Conservation (phyloP, 2,329 filamentous ascomycete species). For the Calonectria honghensis region DNA sequence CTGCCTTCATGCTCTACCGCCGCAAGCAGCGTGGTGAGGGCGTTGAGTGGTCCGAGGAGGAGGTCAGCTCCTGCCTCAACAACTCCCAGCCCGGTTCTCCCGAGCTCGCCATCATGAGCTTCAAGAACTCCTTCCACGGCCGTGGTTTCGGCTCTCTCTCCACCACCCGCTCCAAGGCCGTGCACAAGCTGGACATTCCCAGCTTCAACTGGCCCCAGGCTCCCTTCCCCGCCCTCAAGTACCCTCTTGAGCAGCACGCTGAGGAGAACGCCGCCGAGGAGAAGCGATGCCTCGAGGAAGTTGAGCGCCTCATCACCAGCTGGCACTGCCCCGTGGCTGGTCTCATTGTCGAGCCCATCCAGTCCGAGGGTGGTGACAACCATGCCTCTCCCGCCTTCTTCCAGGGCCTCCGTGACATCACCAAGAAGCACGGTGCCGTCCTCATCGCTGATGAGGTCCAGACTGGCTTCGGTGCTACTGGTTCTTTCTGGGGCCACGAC, state of each 20-base stretch:
- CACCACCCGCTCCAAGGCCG: slow-evolving; percentile 87
- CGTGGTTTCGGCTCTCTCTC: slow-evolving; percentile 86
- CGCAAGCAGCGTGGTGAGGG: slow-evolving; percentile 81
- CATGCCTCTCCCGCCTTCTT: slow-evolving; percentile 88
- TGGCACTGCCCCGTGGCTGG: slow-evolving; percentile 82
- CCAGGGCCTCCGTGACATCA: slow-evolving; percentile 82
- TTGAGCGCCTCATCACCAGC: slow-evolving; percentile 81
- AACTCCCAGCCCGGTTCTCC: slow-evolving; percentile 85
- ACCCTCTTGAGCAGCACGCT: slow-evolving; percentile 82
- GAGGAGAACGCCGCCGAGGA: slow-evolving; percentile 84
- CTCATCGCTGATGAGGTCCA: slow-evolving; percentile 91
- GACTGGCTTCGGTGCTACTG: slow-evolving; percentile 87
- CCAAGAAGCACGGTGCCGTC: slow-evolving; percentile 80
- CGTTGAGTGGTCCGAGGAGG: slow-evolving; percentile 82
- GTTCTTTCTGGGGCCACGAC: slow-evolving; percentile 91
- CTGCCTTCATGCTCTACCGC: slow-evolving; percentile 88
- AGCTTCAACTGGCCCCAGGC: slow-evolving; percentile 91
- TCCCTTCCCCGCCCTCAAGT: slow-evolving; percentile 85
- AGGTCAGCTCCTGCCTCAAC: slow-evolving; percentile 80
- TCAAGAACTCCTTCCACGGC: slow-evolving; percentile 87
- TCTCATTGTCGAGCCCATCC: slow-evolving; percentile 86
- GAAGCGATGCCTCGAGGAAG: slow-evolving; percentile 82
- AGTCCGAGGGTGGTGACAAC: slow-evolving; percentile 90
- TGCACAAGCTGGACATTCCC: slow-evolving; percentile 92
- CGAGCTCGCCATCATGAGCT: slow-evolving; percentile 85